Conservation (phyloP, 2,329 filamentous ascomycete genomes). For the Chaetomium sp. region DNA sequence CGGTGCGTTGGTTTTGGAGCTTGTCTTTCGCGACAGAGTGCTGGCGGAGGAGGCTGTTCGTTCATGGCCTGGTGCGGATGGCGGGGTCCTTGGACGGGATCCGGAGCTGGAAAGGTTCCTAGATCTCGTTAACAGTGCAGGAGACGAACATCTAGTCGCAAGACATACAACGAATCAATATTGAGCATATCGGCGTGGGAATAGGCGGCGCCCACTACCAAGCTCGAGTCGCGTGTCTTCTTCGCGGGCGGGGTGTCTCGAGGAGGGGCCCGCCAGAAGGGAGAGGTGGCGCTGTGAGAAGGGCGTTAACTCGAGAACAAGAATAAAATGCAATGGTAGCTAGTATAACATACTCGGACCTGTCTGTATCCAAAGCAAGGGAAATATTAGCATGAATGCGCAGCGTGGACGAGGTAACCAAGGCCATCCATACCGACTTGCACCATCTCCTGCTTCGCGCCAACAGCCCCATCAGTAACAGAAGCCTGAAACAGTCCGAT, state of each 20-base stretch:
- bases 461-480: slow-evolving; percentile 28
- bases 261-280: slow-evolving; percentile 77
- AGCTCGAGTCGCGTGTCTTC: slow-evolving; percentile 63
- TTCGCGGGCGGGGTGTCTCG: slow-evolving; percentile 55
- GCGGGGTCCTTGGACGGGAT: slow-evolving; percentile 75
- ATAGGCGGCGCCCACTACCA: slow-evolving; percentile 92
- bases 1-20: slow-evolving; percentile 59
- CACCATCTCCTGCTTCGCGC: slow-evolving; percentile 85
- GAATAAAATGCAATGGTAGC: slow-evolving; percentile 31
- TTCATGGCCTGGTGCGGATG: slow-evolving; percentile 59
- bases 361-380: slow-evolving; percentile 48
- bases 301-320: slow-evolving; percentile 35
- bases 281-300: slow-evolving; percentile 72
- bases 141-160: neutral
- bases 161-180: slow-evolving; percentile 73
- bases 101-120: slow-evolving; percentile 63
- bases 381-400: slow-evolving; percentile 30
- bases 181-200: slow-evolving; percentile 95
- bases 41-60: slow-evolving; percentile 54
- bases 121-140: slow-evolving; percentile 22
- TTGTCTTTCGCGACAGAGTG: slow-evolving; percentile 55
- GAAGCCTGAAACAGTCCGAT: slow-evolving; percentile 36
- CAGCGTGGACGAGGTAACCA: neutral
- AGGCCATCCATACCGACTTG: slow-evolving; percentile 78
- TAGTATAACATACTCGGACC: slow-evolving; percentile 59